Evolutionary conservation across 2,329 filamentous ascomycete species (phyloP).

Genomic region (Exophiala alcalophila): DNA sequence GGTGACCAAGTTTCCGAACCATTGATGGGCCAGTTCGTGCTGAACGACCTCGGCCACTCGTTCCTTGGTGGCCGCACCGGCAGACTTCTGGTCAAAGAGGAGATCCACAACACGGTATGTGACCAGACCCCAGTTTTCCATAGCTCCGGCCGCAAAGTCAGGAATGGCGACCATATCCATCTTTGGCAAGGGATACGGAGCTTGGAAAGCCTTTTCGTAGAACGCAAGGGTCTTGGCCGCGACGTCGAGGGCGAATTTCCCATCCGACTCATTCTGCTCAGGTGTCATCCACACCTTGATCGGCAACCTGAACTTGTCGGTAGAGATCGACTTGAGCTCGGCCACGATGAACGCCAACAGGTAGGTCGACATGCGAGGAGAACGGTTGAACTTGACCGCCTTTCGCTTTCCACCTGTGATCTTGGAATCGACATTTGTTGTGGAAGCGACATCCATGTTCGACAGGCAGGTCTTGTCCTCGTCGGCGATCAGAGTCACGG

Average conservation of each 20-base stretch:
- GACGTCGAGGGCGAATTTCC: constrained; percentile 83
- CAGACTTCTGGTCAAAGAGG: constrained; percentile 86
- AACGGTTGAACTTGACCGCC: constrained; percentile 86
- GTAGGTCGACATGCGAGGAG: constrained; percentile 94
- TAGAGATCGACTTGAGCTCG: constrained; percentile 91
- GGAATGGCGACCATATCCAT: constrained; percentile 97
- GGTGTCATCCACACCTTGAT: constrained; percentile 92
- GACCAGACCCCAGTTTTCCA: constrained; percentile 98
- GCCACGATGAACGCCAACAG: constrained; percentile 91
- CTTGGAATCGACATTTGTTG: constrained; percentile 67
- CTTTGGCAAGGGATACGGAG: constrained; percentile 81
- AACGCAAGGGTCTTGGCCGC: constrained; percentile 87
- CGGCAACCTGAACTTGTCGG: constrained; percentile 83
- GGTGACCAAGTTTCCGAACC: constrained; percentile 96
- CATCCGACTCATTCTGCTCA: constrained; percentile 85
- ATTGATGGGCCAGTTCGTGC: constrained; percentile 95
- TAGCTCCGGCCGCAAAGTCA: constrained; percentile 91
- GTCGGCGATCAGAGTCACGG: constrained; percentile 85
- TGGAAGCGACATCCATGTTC: constrained; percentile 90
- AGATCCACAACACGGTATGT: constrained; percentile 92
- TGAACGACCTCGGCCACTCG: constrained; percentile 93
- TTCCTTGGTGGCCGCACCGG: constrained; percentile 84
- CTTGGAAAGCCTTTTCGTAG: constrained; percentile 93
- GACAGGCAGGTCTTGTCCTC: constrained; percentile 87
- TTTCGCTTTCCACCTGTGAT: constrained; percentile 67